Base-by-base conservation (phyloP, 192 early-diverging fungal genomes). In the Linnemannia zychae region DNA sequence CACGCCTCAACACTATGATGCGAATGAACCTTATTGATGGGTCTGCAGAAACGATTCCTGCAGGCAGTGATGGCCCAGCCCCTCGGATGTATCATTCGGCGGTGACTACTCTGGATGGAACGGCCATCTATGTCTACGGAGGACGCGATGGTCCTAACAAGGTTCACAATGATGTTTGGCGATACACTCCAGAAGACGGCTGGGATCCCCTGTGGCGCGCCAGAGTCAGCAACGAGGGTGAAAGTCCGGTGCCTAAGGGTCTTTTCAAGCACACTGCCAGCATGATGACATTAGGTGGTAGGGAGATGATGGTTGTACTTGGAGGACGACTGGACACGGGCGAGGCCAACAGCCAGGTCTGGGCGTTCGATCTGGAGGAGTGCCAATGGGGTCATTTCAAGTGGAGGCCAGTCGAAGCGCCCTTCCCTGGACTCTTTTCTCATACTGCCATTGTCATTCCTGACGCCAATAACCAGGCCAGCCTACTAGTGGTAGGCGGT, bases 51-150 rank as follows among this genome's bases (percentile, higher is more conserved):
- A 75, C 68, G 0, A 28, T 75, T 38, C 48, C 70, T 12, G 15
- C 46, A 6, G 70, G 70, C 28, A 75, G 76, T 22, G 70, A 79
- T 17, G 74, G 57, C 0, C 83, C 83, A 33, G 77, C 83, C 4
- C 83, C 83, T 50, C 66, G 83, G 47, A 85, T 85, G 83, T 63
- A 85, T 67, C 83, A 85, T 33, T 79, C 83, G 22, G 74, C 77
- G 4, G 77, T 38, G 0, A 53, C 78, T 3, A 76, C 73, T 24
- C 49, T 85, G 34, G 74, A 79, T 46, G 83, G 74, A 7, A 60
- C 73, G 1, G 69, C 77, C 0, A 72, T 85, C 16, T 85, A 85
- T 31, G 33, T 85, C 0, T 85, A 85, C 33, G 77, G 83, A 40
- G 83, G 83, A 3, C 70, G 83, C 33, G 83, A 85, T 60, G 83